Base-by-base conservation (phyloP, 2,329 filamentous ascomycete genomes). In the Hortaea werneckii region DNA sequence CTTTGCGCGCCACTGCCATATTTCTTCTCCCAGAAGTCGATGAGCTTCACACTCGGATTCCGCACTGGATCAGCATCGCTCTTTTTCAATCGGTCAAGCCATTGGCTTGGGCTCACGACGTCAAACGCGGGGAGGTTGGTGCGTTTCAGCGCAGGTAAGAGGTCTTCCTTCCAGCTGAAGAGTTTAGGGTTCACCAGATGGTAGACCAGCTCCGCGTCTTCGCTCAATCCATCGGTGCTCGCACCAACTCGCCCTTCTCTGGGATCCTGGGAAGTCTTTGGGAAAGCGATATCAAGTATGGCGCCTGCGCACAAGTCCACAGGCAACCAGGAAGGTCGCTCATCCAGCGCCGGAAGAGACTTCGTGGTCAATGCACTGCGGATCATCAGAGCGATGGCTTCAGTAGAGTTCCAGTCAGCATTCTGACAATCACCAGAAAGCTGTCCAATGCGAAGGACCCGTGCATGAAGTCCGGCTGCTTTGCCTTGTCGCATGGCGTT, bases 301-400 rank as follows among this genome's bases (percentile, higher is more conserved):
- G 67, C 61, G 2, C 63, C 55, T 2, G 65, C 64, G 4, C 70
- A 57, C 0, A 64, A 29, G 41, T 74, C 70, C 9, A 70, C 62
- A 0, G 71, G 71, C 1, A 74, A 49, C 70, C 70, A 74, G 4
- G 55, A 52, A 12, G 67, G 53, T 1, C 55, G 32, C 1, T 65
- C 66, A 4, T 74, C 52, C 5, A 57, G 50, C 2, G 60, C 54
- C 0, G 72, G 71, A 1, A 74, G 38, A 4, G 54, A 56, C 0
- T 64, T 60, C 1, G 71, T 51, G 6, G 65, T 56, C 5, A 62
- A 50, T 0, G 67, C 69, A 43, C 65, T 69, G 4, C 64, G 47
- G 4, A 73, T 53, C 26, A 74, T 60, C 52, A 61, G 66, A 2
- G 68, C 64, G 5, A 72, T 59, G 55, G 67, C 71, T 54, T 73